Conservation (phyloP, 176 grass and related monocot species). For the Avena atlantica region DNA sequence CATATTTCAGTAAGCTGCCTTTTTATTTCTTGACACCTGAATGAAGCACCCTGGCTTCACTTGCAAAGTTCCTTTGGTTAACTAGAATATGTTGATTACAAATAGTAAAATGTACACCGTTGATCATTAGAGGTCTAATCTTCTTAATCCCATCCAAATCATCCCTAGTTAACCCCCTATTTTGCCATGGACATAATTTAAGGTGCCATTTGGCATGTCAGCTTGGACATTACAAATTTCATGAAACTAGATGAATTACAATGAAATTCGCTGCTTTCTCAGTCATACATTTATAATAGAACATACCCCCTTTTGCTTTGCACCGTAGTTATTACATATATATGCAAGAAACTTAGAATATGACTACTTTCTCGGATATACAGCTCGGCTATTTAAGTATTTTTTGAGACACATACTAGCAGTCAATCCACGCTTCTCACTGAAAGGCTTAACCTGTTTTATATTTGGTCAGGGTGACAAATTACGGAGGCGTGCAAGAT, state of each 20-base stretch:
- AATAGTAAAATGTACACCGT: not conserved
- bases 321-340: not conserved
- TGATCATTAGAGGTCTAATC: not conserved
- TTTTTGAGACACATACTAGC: not conserved
- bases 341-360: not conserved
- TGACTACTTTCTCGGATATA: not conserved
- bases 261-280: not conserved
- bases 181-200: not conserved
- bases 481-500: constrained; percentile 73
- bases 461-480: constrained; percentile 69
- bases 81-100: not conserved
- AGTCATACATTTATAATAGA: not conserved
- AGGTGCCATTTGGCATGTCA: not conserved
- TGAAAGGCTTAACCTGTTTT: not conserved
- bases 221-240: not conserved
- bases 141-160: not conserved
- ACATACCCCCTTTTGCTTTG: not conserved
- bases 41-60: not conserved
- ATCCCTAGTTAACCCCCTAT: not conserved
- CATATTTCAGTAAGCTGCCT: not conserved
- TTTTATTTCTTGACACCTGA: not conserved
- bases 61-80: constrained; percentile 13
- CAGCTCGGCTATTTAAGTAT: not conserved
- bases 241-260: not conserved
- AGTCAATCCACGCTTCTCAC: not conserved